Conservation (phyloP, 73 alveolate genomes). For the Effrenium voratum region DNA sequence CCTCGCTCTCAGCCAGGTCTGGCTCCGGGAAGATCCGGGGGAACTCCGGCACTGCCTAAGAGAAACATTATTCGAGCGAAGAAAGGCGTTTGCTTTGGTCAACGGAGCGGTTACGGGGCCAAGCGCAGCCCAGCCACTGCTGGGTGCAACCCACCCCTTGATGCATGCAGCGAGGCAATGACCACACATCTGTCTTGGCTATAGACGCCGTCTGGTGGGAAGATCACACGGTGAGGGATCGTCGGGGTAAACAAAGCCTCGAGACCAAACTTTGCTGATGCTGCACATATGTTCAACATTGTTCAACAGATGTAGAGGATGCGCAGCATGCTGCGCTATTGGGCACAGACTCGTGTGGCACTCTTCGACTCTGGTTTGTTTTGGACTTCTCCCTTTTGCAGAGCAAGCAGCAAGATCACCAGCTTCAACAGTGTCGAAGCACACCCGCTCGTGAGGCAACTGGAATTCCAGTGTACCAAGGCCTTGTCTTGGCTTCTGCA, state of each 20-base stretch:
- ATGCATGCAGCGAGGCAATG: constrained; percentile 49
- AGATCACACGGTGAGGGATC: constrained; percentile 69
- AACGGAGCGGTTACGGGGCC: neutral
- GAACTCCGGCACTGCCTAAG: constrained; percentile 59
- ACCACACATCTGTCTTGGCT: constrained; percentile 53
- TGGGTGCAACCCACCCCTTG: neutral
- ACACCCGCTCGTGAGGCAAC: neutral
- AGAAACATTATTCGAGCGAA: neutral
- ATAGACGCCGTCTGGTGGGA: constrained; percentile 24
- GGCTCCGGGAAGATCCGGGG: constrained; percentile 36
- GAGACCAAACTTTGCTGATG: neutral
- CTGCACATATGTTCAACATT: neutral
- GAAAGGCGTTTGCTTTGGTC: neutral
- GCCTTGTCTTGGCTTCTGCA: constrained; percentile 16
- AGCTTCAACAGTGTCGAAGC: neutral
- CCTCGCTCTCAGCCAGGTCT: neutral
- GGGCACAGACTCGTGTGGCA: neutral
- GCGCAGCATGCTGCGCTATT: neutral
- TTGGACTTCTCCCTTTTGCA: no score
- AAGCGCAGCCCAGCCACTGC: neutral
- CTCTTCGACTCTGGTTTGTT: no score
- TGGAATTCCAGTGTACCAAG: constrained; percentile 52
- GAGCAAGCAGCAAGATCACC: constrained; percentile 37
- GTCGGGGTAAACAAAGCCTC: constrained; percentile 39
- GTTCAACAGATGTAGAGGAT: neutral